Conservation (phyloP, 441 rosid genomes). For the Pelargonium citronellum region DNA sequence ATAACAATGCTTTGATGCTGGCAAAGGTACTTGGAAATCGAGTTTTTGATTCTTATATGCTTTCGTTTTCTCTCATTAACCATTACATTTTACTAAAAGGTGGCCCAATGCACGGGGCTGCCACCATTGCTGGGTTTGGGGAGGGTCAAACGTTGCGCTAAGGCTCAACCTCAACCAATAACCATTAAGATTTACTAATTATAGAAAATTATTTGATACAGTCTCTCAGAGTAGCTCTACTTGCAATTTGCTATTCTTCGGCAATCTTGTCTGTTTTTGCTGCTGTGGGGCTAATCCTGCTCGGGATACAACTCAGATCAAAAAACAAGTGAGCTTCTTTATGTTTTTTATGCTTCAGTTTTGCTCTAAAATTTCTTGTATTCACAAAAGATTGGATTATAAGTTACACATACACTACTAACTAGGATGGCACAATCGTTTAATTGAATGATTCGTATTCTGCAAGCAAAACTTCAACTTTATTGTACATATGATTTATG, state of each 20-base stretch:
- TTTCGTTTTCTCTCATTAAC: conserved; percentile 7
- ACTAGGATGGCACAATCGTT: no score
- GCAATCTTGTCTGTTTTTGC: conserved; percentile 55
- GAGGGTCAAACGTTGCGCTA: no score
- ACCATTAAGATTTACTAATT: conserved; percentile 7
- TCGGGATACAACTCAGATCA: conserved; percentile 57
- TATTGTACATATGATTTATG: neutral
- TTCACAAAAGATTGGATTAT: neutral
- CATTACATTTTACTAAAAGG: neutral
- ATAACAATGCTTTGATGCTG: conserved; percentile 73
- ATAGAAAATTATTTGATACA: conserved; percentile 31
- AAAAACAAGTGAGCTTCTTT: conserved; percentile 40
- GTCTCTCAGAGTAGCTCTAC: conserved; percentile 78
- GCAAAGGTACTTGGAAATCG: conserved; percentile 51
- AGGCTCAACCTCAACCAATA: no score
- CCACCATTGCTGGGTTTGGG: no score
- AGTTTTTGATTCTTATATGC: neutral
- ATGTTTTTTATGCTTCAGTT: conserved; percentile 16
- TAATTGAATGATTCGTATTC: no score
- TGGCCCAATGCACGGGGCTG: neutral
- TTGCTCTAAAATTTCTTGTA: conserved; percentile 17
- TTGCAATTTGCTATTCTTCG: conserved; percentile 53
- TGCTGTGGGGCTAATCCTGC: conserved; percentile 52
- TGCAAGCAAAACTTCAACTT: neutral
- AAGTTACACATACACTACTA: no score